These are phyloP conservation scores for Rosa multiflora DNA, from an alignment of 306 rosid species.

Conservation along the genomic window DNA sequence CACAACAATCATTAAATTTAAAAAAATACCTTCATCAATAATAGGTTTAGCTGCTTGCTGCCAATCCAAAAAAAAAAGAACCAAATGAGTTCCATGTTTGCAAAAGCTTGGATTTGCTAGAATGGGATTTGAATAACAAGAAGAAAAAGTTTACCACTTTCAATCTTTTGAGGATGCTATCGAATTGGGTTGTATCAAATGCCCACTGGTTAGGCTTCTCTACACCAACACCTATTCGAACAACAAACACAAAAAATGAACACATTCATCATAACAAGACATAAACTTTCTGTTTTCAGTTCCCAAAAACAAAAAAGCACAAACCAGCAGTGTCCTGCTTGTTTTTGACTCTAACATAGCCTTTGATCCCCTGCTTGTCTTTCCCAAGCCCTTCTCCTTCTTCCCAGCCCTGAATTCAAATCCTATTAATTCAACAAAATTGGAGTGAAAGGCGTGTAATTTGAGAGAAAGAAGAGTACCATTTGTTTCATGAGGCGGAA, in stretches of 20 bases:
- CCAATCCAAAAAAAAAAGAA: constrained; percentile 2
- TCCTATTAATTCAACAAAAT: neutral
- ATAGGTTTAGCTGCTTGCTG: constrained; percentile 68
- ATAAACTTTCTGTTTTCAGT: neutral
- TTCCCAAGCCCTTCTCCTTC: constrained; percentile 99
- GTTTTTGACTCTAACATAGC: constrained; percentile 72
- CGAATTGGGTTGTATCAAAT: constrained; percentile 88
- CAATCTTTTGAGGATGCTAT: constrained; percentile 82
- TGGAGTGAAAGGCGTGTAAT: neutral
- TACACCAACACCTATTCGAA: constrained; percentile 62
- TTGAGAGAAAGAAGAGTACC: constrained; percentile 38
- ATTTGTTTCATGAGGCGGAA: constrained; percentile 98
- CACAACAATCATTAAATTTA: neutral
- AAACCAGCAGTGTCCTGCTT: constrained; percentile 85
- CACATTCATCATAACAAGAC: neutral
- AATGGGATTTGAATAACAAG: neutral
- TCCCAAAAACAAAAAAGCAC: neutral
- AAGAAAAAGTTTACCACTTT: constrained; percentile 64
- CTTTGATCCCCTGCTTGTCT: constrained; percentile 95
- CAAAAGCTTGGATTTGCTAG: neutral
- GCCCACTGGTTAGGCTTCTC: constrained; percentile 97
- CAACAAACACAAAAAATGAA: neutral
- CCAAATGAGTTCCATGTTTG: neutral
- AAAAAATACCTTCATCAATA: constrained; percentile 47
- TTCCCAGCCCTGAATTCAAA: constrained; percentile 81